These are phyloP conservation scores for Lyophyllum shimeji DNA, from an alignment of 768 basidiomycete genomes.

Conservation along the genomic window DNA sequence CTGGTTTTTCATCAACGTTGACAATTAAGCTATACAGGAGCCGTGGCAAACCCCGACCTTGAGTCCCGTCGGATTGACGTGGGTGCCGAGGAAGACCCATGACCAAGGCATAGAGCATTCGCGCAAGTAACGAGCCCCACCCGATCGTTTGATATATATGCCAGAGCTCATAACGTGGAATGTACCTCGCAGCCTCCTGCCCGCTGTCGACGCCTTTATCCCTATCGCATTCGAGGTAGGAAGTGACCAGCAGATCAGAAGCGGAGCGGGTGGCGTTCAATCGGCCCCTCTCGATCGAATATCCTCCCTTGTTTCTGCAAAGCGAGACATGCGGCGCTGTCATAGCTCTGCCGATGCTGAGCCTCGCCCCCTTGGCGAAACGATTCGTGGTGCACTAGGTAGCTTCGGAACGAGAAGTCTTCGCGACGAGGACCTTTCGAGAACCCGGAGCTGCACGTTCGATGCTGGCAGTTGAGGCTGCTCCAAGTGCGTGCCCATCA, in stretches of 20 bases:
- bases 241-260: conserved; percentile 3
- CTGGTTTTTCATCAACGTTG: not conserved
- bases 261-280: not conserved
- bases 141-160: conserved; percentile 2
- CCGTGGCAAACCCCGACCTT: not conserved
- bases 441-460: not conserved
- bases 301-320: conserved; percentile 4
- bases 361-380: not conserved
- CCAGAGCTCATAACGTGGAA: conserved; percentile 2
- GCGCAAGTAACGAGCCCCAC: not conserved
- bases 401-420: not conserved
- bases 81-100: not conserved
- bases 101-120: not conserved
- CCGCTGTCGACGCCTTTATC: not conserved
- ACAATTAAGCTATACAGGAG: not conserved
- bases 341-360: not conserved
- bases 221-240: not conserved
- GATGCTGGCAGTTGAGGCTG: not conserved
- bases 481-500: not conserved
- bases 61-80: not conserved
- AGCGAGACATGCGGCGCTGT: conserved; percentile 10
- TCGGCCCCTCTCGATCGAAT: conserved; percentile 11
- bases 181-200: conserved; percentile 1
- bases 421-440: not conserved
- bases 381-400: no score